These are phyloP conservation scores for Globisporangium apiculatum DNA, from an alignment of 352 stramenopile species.

Conservation along the genomic window DNA sequence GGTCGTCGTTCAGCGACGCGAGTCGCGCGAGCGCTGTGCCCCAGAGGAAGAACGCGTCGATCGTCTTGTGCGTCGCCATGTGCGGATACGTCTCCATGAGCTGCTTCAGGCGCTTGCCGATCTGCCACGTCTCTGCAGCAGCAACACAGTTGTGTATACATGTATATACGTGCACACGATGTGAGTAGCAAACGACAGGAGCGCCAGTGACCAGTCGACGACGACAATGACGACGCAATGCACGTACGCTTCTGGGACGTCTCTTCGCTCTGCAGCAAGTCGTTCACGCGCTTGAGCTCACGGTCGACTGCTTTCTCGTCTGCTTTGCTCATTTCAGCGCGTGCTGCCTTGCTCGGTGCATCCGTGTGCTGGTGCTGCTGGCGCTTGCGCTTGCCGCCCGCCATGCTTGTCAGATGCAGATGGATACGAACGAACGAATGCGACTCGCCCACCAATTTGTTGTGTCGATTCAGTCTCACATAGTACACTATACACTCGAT, in stretches of 20 bases:
- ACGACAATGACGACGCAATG: not conserved
- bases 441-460: no score
- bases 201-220: not conserved
- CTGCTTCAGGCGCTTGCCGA: conserved; percentile 79
- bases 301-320: conserved; percentile 17
- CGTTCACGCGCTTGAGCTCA: conserved; percentile 43
- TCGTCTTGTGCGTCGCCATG: conserved; percentile 41
- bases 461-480: no score
- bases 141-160: not conserved
- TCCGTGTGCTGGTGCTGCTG: not conserved
- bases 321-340: not conserved
- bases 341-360: conserved; percentile 6
- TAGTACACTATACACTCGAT: no score
- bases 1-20: conserved; percentile 69
- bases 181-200: not conserved
- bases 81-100: conserved; percentile 53
- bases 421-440: not conserved
- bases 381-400: conserved; percentile 12
- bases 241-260: conserved; percentile 49
- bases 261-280: conserved; percentile 55
- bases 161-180: not conserved
- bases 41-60: conserved; percentile 80
- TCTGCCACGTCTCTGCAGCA: conserved; percentile 71
- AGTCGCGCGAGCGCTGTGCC: conserved; percentile 67
- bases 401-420: not conserved